These are phyloP conservation scores for Metarhizium sp. DNA, from an alignment of 2,329 filamentous ascomycete genomes.

Conservation along the genomic window DNA sequence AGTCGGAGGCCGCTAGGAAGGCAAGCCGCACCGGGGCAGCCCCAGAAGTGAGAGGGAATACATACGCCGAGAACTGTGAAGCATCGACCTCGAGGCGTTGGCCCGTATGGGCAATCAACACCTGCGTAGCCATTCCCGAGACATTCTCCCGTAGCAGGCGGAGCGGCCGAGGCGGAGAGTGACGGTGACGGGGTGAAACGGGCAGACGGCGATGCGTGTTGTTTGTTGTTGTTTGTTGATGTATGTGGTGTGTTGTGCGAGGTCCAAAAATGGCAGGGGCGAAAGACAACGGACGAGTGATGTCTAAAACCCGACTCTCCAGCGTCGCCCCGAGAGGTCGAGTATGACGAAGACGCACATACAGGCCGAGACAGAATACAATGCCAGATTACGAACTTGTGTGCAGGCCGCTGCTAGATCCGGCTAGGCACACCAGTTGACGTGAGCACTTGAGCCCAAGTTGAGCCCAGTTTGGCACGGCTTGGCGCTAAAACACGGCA, in stretches of 20 bases:
- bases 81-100: slow-evolving; percentile 74
- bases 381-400: neutral
- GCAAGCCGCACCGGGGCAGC: neutral
- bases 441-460: neutral
- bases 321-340: neutral
- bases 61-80: slow-evolving; percentile 64
- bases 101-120: slow-evolving; percentile 90
- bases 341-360: neutral
- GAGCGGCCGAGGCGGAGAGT: slow-evolving; percentile 6
- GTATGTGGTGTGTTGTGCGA: neutral
- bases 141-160: slow-evolving; percentile 32
- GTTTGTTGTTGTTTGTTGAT: neutral
- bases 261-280: neutral
- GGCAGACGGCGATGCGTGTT: neutral
- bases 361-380: neutral
- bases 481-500: neutral
- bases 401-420: neutral
- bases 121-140: slow-evolving; percentile 73
- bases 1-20: neutral
- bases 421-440: neutral
- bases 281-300: neutral
- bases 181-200: neutral
- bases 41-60: neutral
- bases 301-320: neutral
- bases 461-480: neutral